Evolutionary conservation across 139 green algal genomes (phyloP).

Genomic region (Chlorella sorokiniana): DNA sequence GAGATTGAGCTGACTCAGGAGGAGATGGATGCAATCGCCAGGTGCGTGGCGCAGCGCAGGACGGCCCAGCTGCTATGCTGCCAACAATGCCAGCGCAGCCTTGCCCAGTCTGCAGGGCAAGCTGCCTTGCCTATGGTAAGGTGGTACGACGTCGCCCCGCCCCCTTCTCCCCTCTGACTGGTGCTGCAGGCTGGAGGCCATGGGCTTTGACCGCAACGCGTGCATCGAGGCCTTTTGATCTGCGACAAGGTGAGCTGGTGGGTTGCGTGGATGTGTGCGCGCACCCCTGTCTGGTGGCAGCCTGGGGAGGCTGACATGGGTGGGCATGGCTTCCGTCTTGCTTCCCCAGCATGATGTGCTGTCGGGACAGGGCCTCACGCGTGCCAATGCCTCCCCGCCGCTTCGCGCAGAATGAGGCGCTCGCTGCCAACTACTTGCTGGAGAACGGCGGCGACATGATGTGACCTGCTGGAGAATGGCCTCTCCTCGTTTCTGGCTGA

Average conservation of each 20-base stretch:
- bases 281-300: background rate
- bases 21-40: conserved; percentile 76
- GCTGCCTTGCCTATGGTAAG: background rate
- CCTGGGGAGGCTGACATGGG: too few species aligned
- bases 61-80: background rate
- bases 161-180: background rate
- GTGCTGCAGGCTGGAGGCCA: conserved; percentile 66
- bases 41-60: background rate
- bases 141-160: background rate
- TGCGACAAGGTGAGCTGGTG: conserved; percentile 79
- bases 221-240: conserved; percentile 87
- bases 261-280: conserved; percentile 67
- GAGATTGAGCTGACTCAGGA: conserved; percentile 76
- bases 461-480: too few species aligned
- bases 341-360: background rate
- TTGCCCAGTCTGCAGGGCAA: background rate
- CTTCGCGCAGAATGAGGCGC: conserved; percentile 42
- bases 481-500: too few species aligned
- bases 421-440: conserved; percentile 98
- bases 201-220: conserved; percentile 87
- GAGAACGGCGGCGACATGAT: conserved; percentile 61
- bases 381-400: background rate
- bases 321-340: too few species aligned
- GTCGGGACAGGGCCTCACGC: background rate
- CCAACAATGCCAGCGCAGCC: background rate